Percentiles rank a stretch among this genome's conserved stretches.
Evolutionary conservation across 2,329 filamentous ascomycete species (phyloP).

Genomic region (Xylaria arbuscula): DNA sequence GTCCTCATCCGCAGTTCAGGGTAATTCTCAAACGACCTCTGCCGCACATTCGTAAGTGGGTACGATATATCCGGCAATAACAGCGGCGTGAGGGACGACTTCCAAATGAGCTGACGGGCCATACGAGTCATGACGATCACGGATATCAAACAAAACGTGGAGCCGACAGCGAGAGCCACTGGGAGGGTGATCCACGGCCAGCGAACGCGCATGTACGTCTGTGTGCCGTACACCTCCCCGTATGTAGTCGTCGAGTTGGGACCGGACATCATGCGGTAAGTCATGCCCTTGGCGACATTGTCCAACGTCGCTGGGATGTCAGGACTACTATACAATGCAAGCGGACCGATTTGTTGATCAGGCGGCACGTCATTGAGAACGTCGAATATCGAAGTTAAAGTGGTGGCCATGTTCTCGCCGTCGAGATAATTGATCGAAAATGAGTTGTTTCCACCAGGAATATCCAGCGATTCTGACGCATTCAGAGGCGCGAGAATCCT

Average conservation of each 20-base stretch:
- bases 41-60: not conserved
- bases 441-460: constrained; percentile 19
- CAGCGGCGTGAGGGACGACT: constrained; percentile 29
- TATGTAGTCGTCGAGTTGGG: constrained; percentile 26
- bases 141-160: constrained; percentile 14
- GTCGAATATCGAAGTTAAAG: constrained; percentile 17
- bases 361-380: not conserved
- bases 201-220: constrained; percentile 26
- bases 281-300: constrained; percentile 28
- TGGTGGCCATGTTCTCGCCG: constrained; percentile 26
- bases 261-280: constrained; percentile 34
- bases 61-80: constrained; percentile 26
- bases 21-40: not conserved
- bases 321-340: constrained; percentile 23
- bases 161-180: constrained; percentile 12
- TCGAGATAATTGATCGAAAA: constrained; percentile 29
- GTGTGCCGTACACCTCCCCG: constrained; percentile 11
- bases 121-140: constrained; percentile 17
- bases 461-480: constrained; percentile 17
- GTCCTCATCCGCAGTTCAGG: constrained; percentile 9
- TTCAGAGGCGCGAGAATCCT: constrained; percentile 18
- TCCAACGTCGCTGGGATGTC: constrained; percentile 23
- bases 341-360: constrained; percentile 16
- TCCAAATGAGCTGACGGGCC: constrained; percentile 23
- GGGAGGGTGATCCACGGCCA: constrained; percentile 28